Base-by-base conservation (phyloP, 208 protist genomes). In the Phytomonas francai region DNA sequence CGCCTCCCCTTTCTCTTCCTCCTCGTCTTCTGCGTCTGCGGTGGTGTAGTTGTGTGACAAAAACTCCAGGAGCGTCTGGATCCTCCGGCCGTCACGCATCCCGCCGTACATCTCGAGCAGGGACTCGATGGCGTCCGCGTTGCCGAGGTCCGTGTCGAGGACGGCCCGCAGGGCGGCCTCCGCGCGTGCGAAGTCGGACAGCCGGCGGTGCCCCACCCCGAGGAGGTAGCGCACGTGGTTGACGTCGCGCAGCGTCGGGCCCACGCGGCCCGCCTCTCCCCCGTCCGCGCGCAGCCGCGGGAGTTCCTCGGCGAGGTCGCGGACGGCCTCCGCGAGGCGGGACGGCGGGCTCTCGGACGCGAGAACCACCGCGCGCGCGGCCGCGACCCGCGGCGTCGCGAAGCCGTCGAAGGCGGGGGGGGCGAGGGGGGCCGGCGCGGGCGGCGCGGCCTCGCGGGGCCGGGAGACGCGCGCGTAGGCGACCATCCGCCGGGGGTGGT, bases 161-260 rank as follows among this genome's bases (percentile, higher is more conserved):
- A 93, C 84, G 29, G 65, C 76, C 70, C 81, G 79, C 29, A 76
- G 54, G 4, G 79, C 49, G 29, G 7, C 45, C 71, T 90, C 81
- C 54, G 83, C 79, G 63, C 64, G 64, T 3, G 82, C 75, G 70
- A 73, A 88, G 32, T 79, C 59, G 16, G 68, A 66, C 16, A 91
- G 65, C 25, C 81, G 79, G 58, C 85, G 71, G 59, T 74, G 75
- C n/a, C 67, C 76, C 16, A 91, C 73, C 7, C 74, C 80, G 62
- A 91, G 80, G 22, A 93, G 42, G 57, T 90, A 93, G 28, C 77
- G 78, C 16, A 91, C 73, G 67, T 93, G 88, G 65, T 91, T 79
- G 49, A 80, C 83, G 67, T 93, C 88, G 14, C 67, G 49, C 33
- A 71, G 27, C 31, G 67, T 87, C 36, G 89, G 72, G 25, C 78